These are phyloP conservation scores for Phytophthora foliorum DNA, from an alignment of 352 stramenopile species.

Conservation along the genomic window DNA sequence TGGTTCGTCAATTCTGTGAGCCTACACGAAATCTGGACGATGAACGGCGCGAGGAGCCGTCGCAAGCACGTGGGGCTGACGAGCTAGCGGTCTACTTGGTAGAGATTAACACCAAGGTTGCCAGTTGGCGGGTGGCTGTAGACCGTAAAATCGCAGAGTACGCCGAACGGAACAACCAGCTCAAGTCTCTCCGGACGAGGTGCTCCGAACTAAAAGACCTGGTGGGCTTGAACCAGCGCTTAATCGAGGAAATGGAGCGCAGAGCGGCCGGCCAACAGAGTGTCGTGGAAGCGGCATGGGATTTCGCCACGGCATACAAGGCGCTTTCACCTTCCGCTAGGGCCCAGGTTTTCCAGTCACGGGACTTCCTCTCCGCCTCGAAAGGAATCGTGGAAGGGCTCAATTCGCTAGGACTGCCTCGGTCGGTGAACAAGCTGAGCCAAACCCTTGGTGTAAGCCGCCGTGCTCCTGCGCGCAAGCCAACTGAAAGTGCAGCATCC, in stretches of 20 bases:
- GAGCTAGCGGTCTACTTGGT: constrained; percentile 43
- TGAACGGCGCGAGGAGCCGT: neutral
- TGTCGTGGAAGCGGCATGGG: constrained; percentile 53
- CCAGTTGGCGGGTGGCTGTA: constrained; percentile 53
- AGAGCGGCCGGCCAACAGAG: constrained; percentile 42
- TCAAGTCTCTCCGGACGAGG: constrained; percentile 48
- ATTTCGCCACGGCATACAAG: constrained; percentile 53
- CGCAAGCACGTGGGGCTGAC: neutral
- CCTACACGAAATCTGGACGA: constrained; percentile 25
- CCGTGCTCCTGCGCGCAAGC: neutral
- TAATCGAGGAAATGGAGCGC: constrained; percentile 58
- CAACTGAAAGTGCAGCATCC: neutral
- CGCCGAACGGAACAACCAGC: constrained; percentile 48
- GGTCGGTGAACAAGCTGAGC: constrained; percentile 25
- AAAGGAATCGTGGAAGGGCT: constrained; percentile 50
- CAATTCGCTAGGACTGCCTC: constrained; percentile 41
- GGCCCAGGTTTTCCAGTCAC: constrained; percentile 49
- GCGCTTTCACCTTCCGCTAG: constrained; percentile 44
- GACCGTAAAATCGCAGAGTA: constrained; percentile 61
- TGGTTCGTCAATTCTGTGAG: constrained; percentile 57
- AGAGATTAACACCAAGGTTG: constrained; percentile 60
- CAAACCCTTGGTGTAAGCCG: constrained; percentile 16
- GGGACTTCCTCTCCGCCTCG: constrained; percentile 50
- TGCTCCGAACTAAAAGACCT: constrained; percentile 61
- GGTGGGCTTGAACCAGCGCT: constrained; percentile 51